phyloP scores from a whole-genome alignment of 129 eudicot species.

The Escallonia herrerae region DNA sequence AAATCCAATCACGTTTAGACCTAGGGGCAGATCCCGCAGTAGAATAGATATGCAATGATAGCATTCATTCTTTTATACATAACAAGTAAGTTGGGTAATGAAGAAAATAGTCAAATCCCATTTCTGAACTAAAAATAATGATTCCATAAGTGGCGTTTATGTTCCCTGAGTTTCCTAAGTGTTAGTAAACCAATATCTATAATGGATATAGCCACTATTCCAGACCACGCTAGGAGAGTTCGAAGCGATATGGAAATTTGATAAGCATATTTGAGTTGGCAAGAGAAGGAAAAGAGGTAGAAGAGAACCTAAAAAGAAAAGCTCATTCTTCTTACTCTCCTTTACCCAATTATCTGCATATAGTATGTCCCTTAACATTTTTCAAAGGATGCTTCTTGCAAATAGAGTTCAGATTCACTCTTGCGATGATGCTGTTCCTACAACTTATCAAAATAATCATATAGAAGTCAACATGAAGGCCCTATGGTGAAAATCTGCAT shows the following conservation, averaged over 20 bases:
- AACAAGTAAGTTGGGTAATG: no score
- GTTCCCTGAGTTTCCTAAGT: no score
- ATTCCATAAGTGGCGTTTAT: neutral
- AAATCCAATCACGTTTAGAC: constrained; percentile 2
- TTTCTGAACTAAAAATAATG: neutral
- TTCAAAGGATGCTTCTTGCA: neutral
- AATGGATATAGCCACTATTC: no score
- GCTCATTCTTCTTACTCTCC: neutral
- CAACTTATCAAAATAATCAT: neutral
- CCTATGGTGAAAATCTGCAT: neutral
- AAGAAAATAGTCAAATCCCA: no score
- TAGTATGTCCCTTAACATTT: neutral
- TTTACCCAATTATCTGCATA: neutral
- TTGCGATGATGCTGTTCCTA: neutral
- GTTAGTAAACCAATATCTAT: no score
- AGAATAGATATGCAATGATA: neutral
- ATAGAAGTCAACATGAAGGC: neutral
- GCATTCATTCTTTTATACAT: no score
- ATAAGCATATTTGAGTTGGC: neutral
- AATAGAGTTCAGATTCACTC: neutral
- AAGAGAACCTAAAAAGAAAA: neutral
- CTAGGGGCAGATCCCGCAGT: neutral
- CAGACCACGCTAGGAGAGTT: no score
- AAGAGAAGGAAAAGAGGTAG: neutral
- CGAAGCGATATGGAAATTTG: neutral